Conservation (phyloP, 2,329 filamentous ascomycete species). For the Pseudogymnoascus sp. region DNA sequence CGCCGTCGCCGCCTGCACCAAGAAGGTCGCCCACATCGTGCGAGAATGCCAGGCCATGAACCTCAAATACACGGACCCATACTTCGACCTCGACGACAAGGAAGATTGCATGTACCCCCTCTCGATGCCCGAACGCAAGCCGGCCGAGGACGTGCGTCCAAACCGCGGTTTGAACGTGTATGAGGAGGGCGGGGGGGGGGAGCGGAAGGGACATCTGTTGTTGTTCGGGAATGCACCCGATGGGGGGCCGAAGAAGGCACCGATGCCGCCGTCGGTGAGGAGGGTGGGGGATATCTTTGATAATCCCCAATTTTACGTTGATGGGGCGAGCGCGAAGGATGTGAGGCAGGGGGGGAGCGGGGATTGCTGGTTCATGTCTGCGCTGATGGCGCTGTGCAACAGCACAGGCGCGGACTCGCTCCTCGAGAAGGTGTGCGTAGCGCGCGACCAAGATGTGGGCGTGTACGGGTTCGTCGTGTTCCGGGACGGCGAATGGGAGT, state of each 20-base stretch:
- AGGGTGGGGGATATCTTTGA: slow-evolving; percentile 70
- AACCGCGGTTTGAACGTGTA: not conserved
- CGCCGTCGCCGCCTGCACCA: slow-evolving; percentile 57
- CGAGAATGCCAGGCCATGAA: slow-evolving; percentile 63
- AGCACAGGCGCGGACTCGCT: slow-evolving; percentile 33
- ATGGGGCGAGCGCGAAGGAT: slow-evolving; percentile 68
- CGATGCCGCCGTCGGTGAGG: slow-evolving; percentile 36
- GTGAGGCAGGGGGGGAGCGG: slow-evolving; percentile 71
- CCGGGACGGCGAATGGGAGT: slow-evolving; percentile 82
- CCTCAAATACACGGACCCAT: slow-evolving; percentile 70
- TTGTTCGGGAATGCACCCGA: slow-evolving; percentile 6
- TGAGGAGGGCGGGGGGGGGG: not conserved
- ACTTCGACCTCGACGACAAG: slow-evolving; percentile 66
- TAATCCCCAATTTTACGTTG: slow-evolving; percentile 65
- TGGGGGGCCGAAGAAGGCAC: slow-evolving; percentile 12
- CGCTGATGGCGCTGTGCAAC: slow-evolving; percentile 60
- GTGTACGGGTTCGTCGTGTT: slow-evolving; percentile 88
- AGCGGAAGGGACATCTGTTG: not conserved
- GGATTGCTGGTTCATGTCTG: slow-evolving; percentile 82
- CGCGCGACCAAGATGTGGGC: slow-evolving; percentile 49
- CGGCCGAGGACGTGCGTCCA: not conserved
- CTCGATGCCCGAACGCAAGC: slow-evolving; percentile 1
- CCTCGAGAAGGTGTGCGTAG: slow-evolving; percentile 38
- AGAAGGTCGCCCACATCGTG: slow-evolving; percentile 51
- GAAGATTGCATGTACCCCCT: slow-evolving; percentile 14